Percentiles rank a stretch among this genome's conserved stretches.
Conservation (phyloP, 257 asterid species). For the Jaltomata sinuosa region DNA sequence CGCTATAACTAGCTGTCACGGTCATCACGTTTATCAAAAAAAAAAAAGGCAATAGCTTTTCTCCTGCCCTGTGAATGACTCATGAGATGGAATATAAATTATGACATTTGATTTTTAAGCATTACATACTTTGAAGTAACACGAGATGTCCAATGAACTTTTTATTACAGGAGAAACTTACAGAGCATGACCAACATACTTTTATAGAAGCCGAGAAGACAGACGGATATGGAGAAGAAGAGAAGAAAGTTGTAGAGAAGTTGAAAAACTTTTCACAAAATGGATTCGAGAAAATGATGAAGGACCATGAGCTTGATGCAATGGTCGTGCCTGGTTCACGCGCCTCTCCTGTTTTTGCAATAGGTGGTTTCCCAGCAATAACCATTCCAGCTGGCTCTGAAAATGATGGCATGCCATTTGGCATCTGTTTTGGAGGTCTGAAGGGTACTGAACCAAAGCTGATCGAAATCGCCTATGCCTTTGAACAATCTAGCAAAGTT, state of each 20-base stretch:
- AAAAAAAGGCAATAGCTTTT: not conserved
- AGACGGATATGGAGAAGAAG: slow-evolving; percentile 21
- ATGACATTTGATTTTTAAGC: not conserved
- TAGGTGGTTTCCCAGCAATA: slow-evolving; percentile 48
- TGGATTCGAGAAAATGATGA: slow-evolving; percentile 35
- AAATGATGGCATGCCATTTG: slow-evolving; percentile 50
- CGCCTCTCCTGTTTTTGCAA: slow-evolving; percentile 20
- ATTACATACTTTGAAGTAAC: not conserved
- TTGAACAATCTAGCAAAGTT: slow-evolving; percentile 52
- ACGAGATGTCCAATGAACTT: not conserved
- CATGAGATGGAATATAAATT: not conserved
- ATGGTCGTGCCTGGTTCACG: slow-evolving; percentile 4
- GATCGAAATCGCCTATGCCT: slow-evolving; percentile 53
- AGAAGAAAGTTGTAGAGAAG: slow-evolving; percentile 12
- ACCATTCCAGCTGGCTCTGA: slow-evolving; percentile 57
- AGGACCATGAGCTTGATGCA: slow-evolving; percentile 26
- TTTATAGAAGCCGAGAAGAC: slow-evolving; percentile 33
- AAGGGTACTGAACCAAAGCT: slow-evolving; percentile 50
- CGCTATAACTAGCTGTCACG: too few species aligned
- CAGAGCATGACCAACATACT: slow-evolving; percentile 21
- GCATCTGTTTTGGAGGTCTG: slow-evolving; percentile 54
- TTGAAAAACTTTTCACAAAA: not conserved
- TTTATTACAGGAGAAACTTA: slow-evolving; percentile 26
- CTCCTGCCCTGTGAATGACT: too few species aligned
- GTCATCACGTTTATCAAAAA: too few species aligned